Base-by-base conservation (phyloP, 768 basidiomycete species). In the Termitomyces sp. region DNA sequence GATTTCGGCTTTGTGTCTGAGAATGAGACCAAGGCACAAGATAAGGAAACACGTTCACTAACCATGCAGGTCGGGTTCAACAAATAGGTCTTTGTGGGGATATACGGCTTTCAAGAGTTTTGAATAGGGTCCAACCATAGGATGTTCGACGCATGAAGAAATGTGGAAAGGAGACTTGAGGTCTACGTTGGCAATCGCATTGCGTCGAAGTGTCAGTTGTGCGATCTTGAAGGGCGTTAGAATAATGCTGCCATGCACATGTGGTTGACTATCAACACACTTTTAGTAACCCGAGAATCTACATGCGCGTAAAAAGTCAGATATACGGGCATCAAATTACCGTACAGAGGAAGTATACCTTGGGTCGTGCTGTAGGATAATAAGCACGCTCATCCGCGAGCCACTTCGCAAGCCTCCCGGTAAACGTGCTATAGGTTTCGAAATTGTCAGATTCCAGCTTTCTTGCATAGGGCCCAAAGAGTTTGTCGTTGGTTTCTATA, bases 261-360 rank as follows among this genome's bases (percentile, higher is more conserved):
- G 9, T 34, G 12, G 26, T 46, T 17, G n/a, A 8, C 17, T 21
- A 5, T 50, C 41, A 12, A 53, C 51, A 56, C 62, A 81, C 82
- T 70, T 75, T 66, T 22, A 83, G 69, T 43, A 83, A 68, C 35
- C 70, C 72, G 32, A 82, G 52, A 49, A 84, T 83, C 81, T 83
- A 51, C 12, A 34, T 34, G 12, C 35, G 24, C 44, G 37, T 17
- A 5, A 28, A 32, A 26, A n/a, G 38, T 50, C 17, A 50, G 37
- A 30, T 32, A 3, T 34, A 60, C 17, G 11, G 19, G 14, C 38
- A 12, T 59, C n/a, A 55, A 38, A 4, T 45, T 7, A 5, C 5
- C 15, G 6, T 40, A 8, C n/a, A 24, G 41, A 7, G 8, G 5
- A 46, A 8, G 62, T 70, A 57, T 55, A 81, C 83, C 68, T 78